Evolutionary conservation across 371 early-diverging fungal genomes (phyloP).

Genomic region (Conidiobolus coronatus): DNA sequence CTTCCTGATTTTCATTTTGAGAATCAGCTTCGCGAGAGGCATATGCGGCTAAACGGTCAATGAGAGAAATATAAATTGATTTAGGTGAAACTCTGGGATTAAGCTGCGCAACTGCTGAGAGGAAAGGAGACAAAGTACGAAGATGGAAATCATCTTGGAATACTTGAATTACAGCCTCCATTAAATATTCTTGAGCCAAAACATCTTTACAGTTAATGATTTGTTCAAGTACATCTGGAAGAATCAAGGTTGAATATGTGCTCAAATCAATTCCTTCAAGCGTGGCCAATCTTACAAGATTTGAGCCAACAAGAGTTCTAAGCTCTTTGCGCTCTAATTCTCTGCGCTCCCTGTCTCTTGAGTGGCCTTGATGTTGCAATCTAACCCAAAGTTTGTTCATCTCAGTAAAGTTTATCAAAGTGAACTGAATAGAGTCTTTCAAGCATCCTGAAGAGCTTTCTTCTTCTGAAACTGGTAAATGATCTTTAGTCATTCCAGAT

Average conservation of each 20-base stretch:
- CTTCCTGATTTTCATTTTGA: constrained; percentile 10
- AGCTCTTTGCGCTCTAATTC: constrained; percentile 88
- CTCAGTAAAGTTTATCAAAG: constrained; percentile 86
- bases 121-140: constrained; percentile 62
- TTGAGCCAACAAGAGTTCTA: constrained; percentile 84
- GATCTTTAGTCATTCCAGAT: constrained; percentile 74
- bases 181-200: constrained; percentile 94
- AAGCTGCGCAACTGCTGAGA: constrained; percentile 71
- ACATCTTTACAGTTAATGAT: constrained; percentile 86
- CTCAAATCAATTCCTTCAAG: constrained; percentile 64
- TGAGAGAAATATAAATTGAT: constrained; percentile 74
- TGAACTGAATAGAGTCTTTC: constrained; percentile 72
- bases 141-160: constrained; percentile 93
- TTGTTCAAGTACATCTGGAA: constrained; percentile 83
- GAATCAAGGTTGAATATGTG: constrained; percentile 56
- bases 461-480: constrained; percentile 32
- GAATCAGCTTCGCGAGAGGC: constrained; percentile 40
- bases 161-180: constrained; percentile 93
- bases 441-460: constrained; percentile 9
- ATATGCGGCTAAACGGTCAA: constrained; percentile 72
- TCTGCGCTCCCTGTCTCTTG: constrained; percentile 72
- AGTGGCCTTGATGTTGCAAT: constrained; percentile 84
- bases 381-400: constrained; percentile 99
- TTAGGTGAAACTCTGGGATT: constrained; percentile 82
- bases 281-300: constrained; percentile 78